phyloP scores from a whole-genome alignment of 2,329 filamentous ascomycete species.

The Xylaria sp. region DNA sequence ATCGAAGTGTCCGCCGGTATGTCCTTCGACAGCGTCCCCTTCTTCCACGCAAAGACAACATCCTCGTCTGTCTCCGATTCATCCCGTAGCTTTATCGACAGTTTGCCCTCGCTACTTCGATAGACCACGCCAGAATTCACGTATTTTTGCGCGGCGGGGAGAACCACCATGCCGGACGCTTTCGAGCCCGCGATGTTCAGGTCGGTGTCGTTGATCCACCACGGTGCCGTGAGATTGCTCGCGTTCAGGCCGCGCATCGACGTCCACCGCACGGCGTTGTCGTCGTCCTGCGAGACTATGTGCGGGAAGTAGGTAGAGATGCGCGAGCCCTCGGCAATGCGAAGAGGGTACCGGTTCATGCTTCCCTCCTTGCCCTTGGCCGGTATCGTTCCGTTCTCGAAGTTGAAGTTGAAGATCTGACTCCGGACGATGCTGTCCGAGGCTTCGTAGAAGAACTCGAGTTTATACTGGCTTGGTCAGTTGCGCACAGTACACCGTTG shows the following conservation, averaged over 20 bases:
- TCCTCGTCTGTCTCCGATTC: conserved; percentile 11
- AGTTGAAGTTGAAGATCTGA: conserved; percentile 24
- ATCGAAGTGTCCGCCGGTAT: conserved; percentile 24
- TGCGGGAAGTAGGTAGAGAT: conserved; percentile 30
- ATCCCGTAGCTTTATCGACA: conserved; percentile 21
- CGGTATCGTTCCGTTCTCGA: conserved; percentile 17
- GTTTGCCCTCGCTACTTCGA: conserved; percentile 22
- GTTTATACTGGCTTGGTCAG: conserved; percentile 23
- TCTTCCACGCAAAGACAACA: conserved; percentile 22
- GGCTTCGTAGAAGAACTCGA: conserved; percentile 31
- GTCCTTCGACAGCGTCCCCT: conserved; percentile 15
- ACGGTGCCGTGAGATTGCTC: conserved; percentile 19
- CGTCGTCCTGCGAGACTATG: conserved; percentile 25
- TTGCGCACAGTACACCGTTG: neutral
- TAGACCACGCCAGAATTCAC: conserved; percentile 23
- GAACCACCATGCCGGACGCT: conserved; percentile 12
- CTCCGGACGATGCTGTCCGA: conserved; percentile 20
- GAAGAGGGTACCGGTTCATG: conserved; percentile 26
- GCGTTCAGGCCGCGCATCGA: conserved; percentile 19
- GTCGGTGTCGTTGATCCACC: conserved; percentile 28
- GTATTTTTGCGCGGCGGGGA: conserved; percentile 21
- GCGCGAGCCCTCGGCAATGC: conserved; percentile 15
- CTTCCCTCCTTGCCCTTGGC: conserved; percentile 20
- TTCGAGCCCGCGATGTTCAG: conserved; percentile 18
- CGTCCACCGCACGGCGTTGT: conserved; percentile 26